Evolutionary conservation across 2,329 filamentous ascomycete genomes (phyloP).

Genomic region (Colletotrichum cordylinicola): DNA sequence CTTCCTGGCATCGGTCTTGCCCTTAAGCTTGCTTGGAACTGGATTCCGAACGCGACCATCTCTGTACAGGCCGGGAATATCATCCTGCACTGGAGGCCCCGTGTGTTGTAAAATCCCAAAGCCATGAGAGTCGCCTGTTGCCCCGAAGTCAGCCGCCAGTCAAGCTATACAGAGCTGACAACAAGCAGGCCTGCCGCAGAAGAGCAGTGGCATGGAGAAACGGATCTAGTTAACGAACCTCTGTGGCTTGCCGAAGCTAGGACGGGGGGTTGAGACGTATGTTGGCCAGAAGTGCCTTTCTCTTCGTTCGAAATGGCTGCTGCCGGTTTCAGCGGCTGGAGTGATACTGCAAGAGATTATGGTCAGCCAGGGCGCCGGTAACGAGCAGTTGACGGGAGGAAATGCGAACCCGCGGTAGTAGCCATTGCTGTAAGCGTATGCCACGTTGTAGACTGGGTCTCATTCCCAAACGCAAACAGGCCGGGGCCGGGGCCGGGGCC

Average conservation of each 20-base stretch:
- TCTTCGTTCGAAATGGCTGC: neutral
- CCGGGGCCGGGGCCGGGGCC: neutral
- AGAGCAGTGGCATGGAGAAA: neutral
- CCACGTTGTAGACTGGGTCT: neutral
- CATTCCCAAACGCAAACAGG: neutral
- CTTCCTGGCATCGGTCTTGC: conserved; percentile 59
- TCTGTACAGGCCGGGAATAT: conserved; percentile 28
- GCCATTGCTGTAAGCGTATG: neutral
- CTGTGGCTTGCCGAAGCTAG: neutral
- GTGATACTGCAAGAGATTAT: neutral
- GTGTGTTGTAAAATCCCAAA: conserved; percentile 27
- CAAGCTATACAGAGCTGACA: neutral
- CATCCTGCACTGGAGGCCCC: conserved; percentile 25
- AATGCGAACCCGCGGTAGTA: conserved; percentile 2
- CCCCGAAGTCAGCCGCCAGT: neutral
- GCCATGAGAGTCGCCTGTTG: neutral
- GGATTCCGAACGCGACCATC: conserved; percentile 62
- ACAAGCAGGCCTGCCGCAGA: neutral
- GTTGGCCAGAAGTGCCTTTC: neutral
- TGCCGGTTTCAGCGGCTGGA: neutral
- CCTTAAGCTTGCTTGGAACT: conserved; percentile 67
- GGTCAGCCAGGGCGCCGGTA: neutral
- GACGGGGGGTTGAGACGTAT: neutral
- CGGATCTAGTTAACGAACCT: neutral
- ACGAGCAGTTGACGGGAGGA: neutral